Percentiles rank a stretch among this genome's conserved stretches.
These are phyloP conservation scores for Simplicillium aogashimaense DNA, from an alignment of 2,329 filamentous ascomycete genomes.

Conservation along the genomic window DNA sequence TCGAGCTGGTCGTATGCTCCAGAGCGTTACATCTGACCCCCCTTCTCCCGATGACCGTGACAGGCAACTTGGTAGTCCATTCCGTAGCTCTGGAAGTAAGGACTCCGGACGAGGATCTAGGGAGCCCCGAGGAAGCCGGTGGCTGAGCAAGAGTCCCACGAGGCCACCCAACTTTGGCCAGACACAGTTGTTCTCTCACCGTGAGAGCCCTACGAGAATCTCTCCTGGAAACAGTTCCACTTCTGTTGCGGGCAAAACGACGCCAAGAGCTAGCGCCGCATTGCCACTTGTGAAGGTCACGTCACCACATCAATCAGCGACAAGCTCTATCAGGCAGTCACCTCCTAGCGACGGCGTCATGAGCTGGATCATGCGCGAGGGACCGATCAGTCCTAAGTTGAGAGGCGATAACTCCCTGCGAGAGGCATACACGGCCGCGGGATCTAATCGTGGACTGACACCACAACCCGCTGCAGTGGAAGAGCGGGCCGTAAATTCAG, in stretches of 20 bases:
- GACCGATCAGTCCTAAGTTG: slow-evolving; percentile 23
- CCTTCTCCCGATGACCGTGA: slow-evolving; percentile 44
- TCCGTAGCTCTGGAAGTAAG: slow-evolving; percentile 30
- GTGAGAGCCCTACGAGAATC: neutral
- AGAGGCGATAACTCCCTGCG: slow-evolving; percentile 23
- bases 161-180: slow-evolving; percentile 5
- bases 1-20: slow-evolving; percentile 44
- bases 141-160: slow-evolving; percentile 19
- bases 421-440: slow-evolving; percentile 10
- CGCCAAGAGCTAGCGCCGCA: neutral
- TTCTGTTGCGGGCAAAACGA: neutral
- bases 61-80: slow-evolving; percentile 44
- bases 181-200: neutral
- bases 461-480: neutral
- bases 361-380: slow-evolving; percentile 31
- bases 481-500: too few species aligned
- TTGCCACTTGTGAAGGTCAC: slow-evolving; percentile 1
- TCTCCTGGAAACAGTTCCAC: neutral
- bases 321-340: slow-evolving; percentile 22
- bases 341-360: slow-evolving; percentile 25
- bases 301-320: slow-evolving; percentile 15
- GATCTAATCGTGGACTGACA: slow-evolving; percentile 4
- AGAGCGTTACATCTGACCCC: slow-evolving; percentile 48
- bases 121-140: slow-evolving; percentile 14
- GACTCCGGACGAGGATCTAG: slow-evolving; percentile 19